Evolutionary conservation across 352 stramenopile genomes (phyloP).

Genomic region (Pythium plurisporium): DNA sequence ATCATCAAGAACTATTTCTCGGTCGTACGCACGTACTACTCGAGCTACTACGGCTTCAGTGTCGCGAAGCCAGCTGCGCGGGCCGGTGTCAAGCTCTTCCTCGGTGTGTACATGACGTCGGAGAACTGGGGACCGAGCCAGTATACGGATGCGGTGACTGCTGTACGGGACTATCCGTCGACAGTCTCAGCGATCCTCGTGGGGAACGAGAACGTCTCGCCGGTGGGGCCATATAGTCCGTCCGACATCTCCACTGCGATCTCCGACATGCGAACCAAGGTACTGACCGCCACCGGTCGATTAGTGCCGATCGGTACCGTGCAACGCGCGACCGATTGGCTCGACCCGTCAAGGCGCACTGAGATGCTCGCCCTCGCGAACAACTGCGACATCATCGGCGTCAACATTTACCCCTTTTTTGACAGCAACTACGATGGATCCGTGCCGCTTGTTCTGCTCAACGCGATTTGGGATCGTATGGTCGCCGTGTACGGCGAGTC

Average conservation of each 20-base stretch:
- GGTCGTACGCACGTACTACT: slow-evolving; percentile 76
- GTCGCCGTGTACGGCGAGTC: slow-evolving; percentile 30
- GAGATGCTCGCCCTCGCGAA: slow-evolving; percentile 45
- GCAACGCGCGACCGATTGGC: slow-evolving; percentile 64
- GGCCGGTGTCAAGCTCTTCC: slow-evolving; percentile 51
- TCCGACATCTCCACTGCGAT: slow-evolving; percentile 35
- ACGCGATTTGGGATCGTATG: slow-evolving; percentile 58
- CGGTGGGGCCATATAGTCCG: slow-evolving; percentile 37
- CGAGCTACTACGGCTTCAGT: slow-evolving; percentile 49
- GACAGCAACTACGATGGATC: slow-evolving; percentile 44
- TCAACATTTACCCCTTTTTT: slow-evolving; percentile 84
- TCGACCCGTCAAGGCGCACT: slow-evolving; percentile 19
- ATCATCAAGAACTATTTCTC: slow-evolving; percentile 63
- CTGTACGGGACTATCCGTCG: slow-evolving; percentile 41
- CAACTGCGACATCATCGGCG: slow-evolving; percentile 65
- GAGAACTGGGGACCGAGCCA: slow-evolving; percentile 58
- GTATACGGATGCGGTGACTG: slow-evolving; percentile 38
- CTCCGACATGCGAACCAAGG: slow-evolving; percentile 22
- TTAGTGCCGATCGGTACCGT: slow-evolving; percentile 62
- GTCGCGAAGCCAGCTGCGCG: slow-evolving; percentile 39
- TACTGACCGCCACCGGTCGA: slow-evolving; percentile 30
- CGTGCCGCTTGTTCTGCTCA: slow-evolving; percentile 43
- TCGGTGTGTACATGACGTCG: slow-evolving; percentile 74
- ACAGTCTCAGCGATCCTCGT: slow-evolving; percentile 61
- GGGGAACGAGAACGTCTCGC: slow-evolving; percentile 71